These are phyloP conservation scores for Sphenostylis stenocarpa DNA, from an alignment of 306 rosid genomes.

Conservation along the genomic window DNA sequence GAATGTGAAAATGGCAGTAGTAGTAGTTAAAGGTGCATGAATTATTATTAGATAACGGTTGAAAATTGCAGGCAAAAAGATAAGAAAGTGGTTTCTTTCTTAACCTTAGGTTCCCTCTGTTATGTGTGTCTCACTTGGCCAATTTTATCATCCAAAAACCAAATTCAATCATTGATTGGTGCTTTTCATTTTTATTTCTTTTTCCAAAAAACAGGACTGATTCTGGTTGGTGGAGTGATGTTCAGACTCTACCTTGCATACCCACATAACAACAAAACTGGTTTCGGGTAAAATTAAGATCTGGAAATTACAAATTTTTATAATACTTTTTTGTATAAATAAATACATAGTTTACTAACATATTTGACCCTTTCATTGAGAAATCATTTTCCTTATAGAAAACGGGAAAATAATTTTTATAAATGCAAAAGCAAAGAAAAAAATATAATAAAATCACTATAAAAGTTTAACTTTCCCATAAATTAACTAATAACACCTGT, in stretches of 20 bases:
- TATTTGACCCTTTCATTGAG: too few relatives aligned
- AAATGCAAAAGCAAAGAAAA: too few relatives aligned
- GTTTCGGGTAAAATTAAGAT: background rate
- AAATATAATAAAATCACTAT: too few relatives aligned
- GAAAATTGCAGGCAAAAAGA: slow-evolving; percentile 17
- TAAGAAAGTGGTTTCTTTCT: background rate
- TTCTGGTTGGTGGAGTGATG: slow-evolving; percentile 18
- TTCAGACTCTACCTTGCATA: background rate
- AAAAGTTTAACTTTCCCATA: too few relatives aligned
- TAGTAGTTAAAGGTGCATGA: slow-evolving; percentile 1
- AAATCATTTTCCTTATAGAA: too few relatives aligned
- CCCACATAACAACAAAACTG: background rate
- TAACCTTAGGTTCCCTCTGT: background rate
- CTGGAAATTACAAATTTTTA: background rate
- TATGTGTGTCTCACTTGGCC: background rate
- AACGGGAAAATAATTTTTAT: too few relatives aligned
- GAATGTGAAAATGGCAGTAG: background rate
- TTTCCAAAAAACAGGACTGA: background rate
- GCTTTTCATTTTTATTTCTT: slow-evolving; percentile 9
- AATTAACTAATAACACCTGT: too few relatives aligned
- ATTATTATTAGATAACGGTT: background rate
- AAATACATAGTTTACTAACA: too few relatives aligned
- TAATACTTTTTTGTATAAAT: too few relatives aligned
- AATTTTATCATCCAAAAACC: background rate
- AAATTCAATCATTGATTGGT: slow-evolving; percentile 35